Base-by-base conservation (phyloP, 108 stramenopile species). In the Ochromonas danica region DNA sequence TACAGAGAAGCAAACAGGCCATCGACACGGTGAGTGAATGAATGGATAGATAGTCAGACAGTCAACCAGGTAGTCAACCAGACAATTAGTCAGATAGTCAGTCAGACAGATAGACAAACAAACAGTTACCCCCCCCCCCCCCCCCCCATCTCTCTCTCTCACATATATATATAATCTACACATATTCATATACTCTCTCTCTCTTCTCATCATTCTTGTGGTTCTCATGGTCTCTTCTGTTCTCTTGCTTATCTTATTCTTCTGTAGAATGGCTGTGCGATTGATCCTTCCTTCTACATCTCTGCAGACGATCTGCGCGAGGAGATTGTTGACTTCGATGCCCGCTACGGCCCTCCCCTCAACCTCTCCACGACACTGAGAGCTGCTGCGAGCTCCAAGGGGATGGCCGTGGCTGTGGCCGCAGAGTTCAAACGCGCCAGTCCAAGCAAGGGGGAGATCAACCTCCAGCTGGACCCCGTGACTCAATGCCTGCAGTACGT, bases 401-500 rank as follows among this genome's bases (percentile, higher is more conserved):
- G 38, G 63, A 36, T 36, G 70, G 27, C 82, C n/a, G 71, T 87
- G 42, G 84, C 84, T 1, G 43, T 99, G 25, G 98, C 98, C 0
- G 96, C 96, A n/a, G 98, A 99, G 86, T 97, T 99, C 87, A 99
- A 99, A 79, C 90, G 98, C 2, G 95, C 96, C 1, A 89, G 88
- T 31, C 98, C 98, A 28, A 89, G 87, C 82, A 99, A 99, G 87
- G 96, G 98, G 0, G 87, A 91, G 79, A 97, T 99, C 79, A 81
- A 75, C 0, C 25, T 43, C 0, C 74, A 39, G 61, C 38, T 87
- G 22, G 81, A 85, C 61, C 90, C 93, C 0, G 94, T 90, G 0
- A 92, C 93, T 43, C 96, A 97, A 79, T 94, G 93, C 0, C 28
- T 70, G 27, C 57, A 70, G 57, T 99, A 99, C 81, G 87, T 88